Percentiles rank a stretch among this genome's conserved stretches.
phyloP scores from a whole-genome alignment of 768 basidiomycete species.

The Hemileccinum rubropunctum region DNA sequence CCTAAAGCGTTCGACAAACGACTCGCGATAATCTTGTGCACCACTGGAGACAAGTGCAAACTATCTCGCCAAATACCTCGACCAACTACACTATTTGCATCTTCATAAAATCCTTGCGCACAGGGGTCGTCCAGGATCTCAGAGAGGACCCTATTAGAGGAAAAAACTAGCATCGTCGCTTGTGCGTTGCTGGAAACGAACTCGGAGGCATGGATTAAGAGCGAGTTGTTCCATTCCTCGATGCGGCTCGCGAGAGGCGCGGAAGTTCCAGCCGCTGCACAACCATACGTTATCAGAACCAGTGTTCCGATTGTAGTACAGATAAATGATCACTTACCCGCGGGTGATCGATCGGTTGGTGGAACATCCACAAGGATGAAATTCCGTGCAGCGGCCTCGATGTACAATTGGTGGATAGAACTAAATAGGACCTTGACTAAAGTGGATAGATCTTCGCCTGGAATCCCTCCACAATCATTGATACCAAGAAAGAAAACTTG shows the following conservation, averaged over 20 bases:
- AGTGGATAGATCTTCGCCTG: not conserved
- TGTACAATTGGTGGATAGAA: constrained; percentile 1
- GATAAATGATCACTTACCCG: not conserved
- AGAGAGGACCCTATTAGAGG: constrained; percentile 6
- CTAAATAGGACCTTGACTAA: constrained; percentile 1
- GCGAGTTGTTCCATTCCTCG: constrained; percentile 4
- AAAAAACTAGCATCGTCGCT: constrained; percentile 5
- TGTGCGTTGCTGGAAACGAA: not conserved
- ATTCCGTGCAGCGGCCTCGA: constrained; percentile 2
- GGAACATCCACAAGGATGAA: constrained; percentile 15
- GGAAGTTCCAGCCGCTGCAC: not conserved
- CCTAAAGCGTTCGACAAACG: constrained; percentile 1
- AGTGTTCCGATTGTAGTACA: not conserved
- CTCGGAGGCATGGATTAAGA: not conserved
- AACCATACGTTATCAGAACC: not conserved
- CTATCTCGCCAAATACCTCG: constrained; percentile 36
- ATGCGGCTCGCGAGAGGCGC: constrained; percentile 2
- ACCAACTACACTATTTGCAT: not conserved
- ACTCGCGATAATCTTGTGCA: constrained; percentile 34
- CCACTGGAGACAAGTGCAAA: constrained; percentile 34
- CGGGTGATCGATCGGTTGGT: constrained; percentile 12
- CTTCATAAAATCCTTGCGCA: constrained; percentile 6
- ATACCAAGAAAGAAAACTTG: constrained; percentile 13
- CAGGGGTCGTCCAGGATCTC: constrained; percentile 9
- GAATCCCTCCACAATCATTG: constrained; percentile 7